Evolutionary conservation across 129 eudicot genomes (phyloP).

Genomic region (Scalesia atractyloides): DNA sequence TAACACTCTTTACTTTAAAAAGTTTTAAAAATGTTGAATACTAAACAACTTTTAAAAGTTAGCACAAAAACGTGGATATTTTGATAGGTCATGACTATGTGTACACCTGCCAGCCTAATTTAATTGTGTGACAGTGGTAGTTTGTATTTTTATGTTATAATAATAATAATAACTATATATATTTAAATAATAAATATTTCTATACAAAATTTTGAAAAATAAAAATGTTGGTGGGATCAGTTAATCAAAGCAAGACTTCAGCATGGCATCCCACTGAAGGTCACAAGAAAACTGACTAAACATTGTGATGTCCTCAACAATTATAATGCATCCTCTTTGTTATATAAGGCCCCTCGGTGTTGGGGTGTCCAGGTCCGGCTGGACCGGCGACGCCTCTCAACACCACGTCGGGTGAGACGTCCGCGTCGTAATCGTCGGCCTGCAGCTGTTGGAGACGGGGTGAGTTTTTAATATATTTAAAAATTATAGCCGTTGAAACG

Average conservation of each 20-base stretch:
- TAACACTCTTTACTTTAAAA: too few relatives aligned
- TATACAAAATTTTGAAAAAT: not conserved
- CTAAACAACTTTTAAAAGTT: too few relatives aligned
- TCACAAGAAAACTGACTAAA: conserved; percentile 11
- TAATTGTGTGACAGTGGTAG: conserved; percentile 1
- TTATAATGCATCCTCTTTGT: not conserved
- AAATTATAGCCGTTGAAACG: too few relatives aligned
- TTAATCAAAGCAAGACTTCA: conserved; percentile 7
- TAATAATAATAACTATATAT: not conserved
- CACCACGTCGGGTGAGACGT: too few relatives aligned
- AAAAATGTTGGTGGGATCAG: not conserved
- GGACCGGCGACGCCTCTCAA: too few relatives aligned
- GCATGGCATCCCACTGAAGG: conserved; percentile 11
- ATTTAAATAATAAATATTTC: not conserved
- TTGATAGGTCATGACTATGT: not conserved
- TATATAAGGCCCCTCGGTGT: too few relatives aligned
- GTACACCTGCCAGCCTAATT: not conserved
- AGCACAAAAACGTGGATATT: too few relatives aligned
- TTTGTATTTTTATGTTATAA: not conserved
- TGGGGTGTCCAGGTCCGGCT: too few relatives aligned
- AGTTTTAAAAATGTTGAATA: too few relatives aligned
- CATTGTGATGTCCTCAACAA: conserved; percentile 16
- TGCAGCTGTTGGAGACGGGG: too few relatives aligned
- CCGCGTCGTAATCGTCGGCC: too few relatives aligned
- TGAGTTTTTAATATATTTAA: too few relatives aligned